A percentile compares a stretch with the other conserved stretches of the same genome.
Evolutionary conservation across 2,329 filamentous ascomycete genomes (phyloP).

Genomic region (Neonectria hederae): DNA sequence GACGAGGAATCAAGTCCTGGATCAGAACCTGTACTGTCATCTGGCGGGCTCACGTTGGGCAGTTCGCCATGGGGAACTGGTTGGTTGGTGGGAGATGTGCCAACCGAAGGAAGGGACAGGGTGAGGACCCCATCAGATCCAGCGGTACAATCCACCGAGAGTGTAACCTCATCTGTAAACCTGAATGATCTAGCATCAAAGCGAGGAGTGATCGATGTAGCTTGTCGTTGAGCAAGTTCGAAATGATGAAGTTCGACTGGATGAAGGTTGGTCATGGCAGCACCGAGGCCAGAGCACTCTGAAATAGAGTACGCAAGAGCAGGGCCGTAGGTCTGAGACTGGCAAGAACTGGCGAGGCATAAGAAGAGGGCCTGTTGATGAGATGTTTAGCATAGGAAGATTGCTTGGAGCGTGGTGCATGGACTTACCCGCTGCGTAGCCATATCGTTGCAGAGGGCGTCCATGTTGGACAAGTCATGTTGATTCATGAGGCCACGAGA

Average conservation of each 20-base stretch:
- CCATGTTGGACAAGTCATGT: slow-evolving; percentile 17
- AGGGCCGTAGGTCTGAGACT: slow-evolving; percentile 41
- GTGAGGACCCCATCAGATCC: slow-evolving; percentile 47
- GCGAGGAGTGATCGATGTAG: slow-evolving; percentile 10
- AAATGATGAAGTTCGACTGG: slow-evolving; percentile 43
- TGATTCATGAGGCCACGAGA: slow-evolving; percentile 23
- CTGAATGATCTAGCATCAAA: slow-evolving; percentile 22
- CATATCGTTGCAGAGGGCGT: slow-evolving; percentile 33
- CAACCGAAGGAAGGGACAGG: slow-evolving; percentile 36
- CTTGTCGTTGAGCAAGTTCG: slow-evolving; percentile 19
- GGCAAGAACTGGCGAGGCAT: slow-evolving; percentile 44
- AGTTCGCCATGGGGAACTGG: not conserved
- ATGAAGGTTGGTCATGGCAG: slow-evolving; percentile 42
- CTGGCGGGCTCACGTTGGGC: not conserved
- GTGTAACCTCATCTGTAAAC: slow-evolving; percentile 36
- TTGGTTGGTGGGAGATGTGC: slow-evolving; percentile 23
- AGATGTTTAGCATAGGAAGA: slow-evolving; percentile 28
- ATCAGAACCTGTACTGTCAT: slow-evolving; percentile 2
- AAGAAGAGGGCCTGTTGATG: slow-evolving; percentile 43
- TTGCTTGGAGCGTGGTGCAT: not conserved
- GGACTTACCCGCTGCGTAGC: slow-evolving; percentile 38
- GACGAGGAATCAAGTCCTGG: slow-evolving; percentile 1
- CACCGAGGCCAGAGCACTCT: slow-evolving; percentile 41
- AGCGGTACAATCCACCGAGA: slow-evolving; percentile 43
- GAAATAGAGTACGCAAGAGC: slow-evolving; percentile 42